A percentile compares a stretch with the other conserved stretches of the same genome.
Evolutionary conservation across 148 eudicot species (phyloP).

Genomic region (Spergularia bocconei): DNA sequence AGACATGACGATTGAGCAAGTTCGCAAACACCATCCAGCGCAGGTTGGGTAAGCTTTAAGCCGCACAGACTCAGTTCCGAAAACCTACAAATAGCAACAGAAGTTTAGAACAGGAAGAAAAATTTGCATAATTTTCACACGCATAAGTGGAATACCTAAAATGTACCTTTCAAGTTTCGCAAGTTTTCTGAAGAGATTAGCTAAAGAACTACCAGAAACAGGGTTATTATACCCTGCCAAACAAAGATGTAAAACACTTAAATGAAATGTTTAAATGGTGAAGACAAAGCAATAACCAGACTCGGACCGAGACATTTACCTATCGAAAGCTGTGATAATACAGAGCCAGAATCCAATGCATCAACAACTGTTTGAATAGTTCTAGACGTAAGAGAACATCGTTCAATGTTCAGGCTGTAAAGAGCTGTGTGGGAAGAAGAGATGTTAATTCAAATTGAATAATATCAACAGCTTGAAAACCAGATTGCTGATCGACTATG

Average conservation of each 20-base stretch:
- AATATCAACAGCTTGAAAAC: neutral
- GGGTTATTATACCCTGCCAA: slow-evolving; percentile 74
- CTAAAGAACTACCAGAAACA: slow-evolving; percentile 60
- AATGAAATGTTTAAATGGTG: slow-evolving; percentile 9
- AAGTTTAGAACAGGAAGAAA: neutral
- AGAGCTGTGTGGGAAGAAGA: slow-evolving; percentile 54
- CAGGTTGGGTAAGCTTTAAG: slow-evolving; percentile 64
- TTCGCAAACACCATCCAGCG: slow-evolving; percentile 63
- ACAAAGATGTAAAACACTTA: slow-evolving; percentile 8
- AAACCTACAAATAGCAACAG: slow-evolving; percentile 46
- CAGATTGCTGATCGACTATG: neutral
- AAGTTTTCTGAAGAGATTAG: slow-evolving; percentile 64
- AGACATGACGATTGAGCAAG: slow-evolving; percentile 54
- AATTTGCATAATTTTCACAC: neutral
- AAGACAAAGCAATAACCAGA: slow-evolving; percentile 15
- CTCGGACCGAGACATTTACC: slow-evolving; percentile 40
- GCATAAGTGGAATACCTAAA: neutral
- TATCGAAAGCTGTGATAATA: slow-evolving; percentile 60
- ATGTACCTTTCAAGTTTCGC: slow-evolving; percentile 55
- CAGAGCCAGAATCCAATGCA: slow-evolving; percentile 57
- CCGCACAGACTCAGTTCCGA: slow-evolving; percentile 76
- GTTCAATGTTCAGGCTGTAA: slow-evolving; percentile 76
- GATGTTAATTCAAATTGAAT: neutral
- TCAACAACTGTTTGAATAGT: slow-evolving; percentile 81
- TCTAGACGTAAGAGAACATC: slow-evolving; percentile 82